Base-by-base conservation (phyloP, 2,329 filamentous ascomycete genomes). In the Neospermospora avenae region DNA sequence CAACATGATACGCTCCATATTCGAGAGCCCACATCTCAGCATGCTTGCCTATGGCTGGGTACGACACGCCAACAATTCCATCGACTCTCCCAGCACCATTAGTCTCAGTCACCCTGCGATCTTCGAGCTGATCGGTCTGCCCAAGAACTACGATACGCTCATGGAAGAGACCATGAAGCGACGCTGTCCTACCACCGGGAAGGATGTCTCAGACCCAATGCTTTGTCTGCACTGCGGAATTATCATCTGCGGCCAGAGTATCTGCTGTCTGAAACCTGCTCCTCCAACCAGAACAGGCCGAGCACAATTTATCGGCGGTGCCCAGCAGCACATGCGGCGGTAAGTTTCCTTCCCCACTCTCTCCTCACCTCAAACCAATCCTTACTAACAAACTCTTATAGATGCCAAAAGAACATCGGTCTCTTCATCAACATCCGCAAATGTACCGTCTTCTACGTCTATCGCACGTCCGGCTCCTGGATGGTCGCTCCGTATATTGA, bases 391-490 rank as follows among this genome's bases (percentile, higher is more conserved):
- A 46, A n/a, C 22, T 28, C 7, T 4, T 24, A 56, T 28, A 96
- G 91, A 69, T 98, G 93, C 74, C 92, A 95, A 71, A 85, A 87
- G 63, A 92, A 91, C 68, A 86, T 96, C 51, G 95, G 95, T n/a
- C 79, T 97, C 35, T 98, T 96, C 77, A 88, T 99, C 74, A 96
- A 96, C 74, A 93, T 99, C 68, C 89, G 95, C 67, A 98, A 98
- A 78, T 98, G 96, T 77, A 91, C 89, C 67, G 86, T 96, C 42
- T 85, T 96, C 62, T 96, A 96, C 74, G 79, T 96, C 58, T 92
- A 96, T 76, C 85, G 88, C 61, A 80, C 81, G 34, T 89, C 90
- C 49, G 95, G 95, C 41, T 92, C 89, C 25, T 99, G 89, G 78
- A 87, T 88, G 65, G 84, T 88, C 44, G 93, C 95, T 3, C 95